Base-by-base conservation (phyloP, 139 green algal species). In the Diplosphaera chodatii region DNA sequence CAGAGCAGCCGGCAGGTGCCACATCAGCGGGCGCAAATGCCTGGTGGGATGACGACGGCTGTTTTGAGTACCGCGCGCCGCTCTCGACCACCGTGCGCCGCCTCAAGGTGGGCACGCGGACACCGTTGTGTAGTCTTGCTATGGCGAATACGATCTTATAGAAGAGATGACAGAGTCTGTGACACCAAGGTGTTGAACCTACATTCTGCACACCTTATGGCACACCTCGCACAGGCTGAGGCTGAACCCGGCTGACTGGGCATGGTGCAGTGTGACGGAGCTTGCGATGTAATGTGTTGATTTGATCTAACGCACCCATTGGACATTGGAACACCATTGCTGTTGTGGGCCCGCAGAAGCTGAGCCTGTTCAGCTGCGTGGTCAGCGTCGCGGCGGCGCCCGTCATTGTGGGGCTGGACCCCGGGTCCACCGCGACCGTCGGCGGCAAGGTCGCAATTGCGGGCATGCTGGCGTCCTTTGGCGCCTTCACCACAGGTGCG, bases 321-420 rank as follows among this genome's bases (percentile, higher is more conserved):
- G n/a, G n/a, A n/a, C n/a, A n/a, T n/a, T n/a, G n/a, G n/a, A n/a
- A n/a, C n/a, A n/a, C n/a, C n/a, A n/a, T n/a, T n/a, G n/a, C n/a
- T n/a, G n/a, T n/a, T n/a, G n/a, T n/a, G n/a, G n/a, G n/a, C n/a
- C n/a, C n/a, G 63, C 68, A 76, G 66, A 83, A 73, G 29, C 71
- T 84, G 29, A 79, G 75, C n/a, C 41, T 83, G 32, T 84, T 84
- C 70, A 84, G 78, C 66, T 79, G 70, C 40, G 70, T 63, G 27
- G 83, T 70, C 37, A 76, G 76, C 28, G 6, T 84, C 20, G 70
- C 28, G 4, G 78, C 76, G 0, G 78, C 70, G 3, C 78, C 78
- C 48, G 32, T 84, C 37, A 83, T 84, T 8, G 21, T 84, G 16
- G 69, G 65, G 4, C 67, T 84, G 16, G 78, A 78, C 32, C 18